Base-by-base conservation (phyloP, 2,329 filamentous ascomycete species). In the Fusarium pseudonygamai region DNA sequence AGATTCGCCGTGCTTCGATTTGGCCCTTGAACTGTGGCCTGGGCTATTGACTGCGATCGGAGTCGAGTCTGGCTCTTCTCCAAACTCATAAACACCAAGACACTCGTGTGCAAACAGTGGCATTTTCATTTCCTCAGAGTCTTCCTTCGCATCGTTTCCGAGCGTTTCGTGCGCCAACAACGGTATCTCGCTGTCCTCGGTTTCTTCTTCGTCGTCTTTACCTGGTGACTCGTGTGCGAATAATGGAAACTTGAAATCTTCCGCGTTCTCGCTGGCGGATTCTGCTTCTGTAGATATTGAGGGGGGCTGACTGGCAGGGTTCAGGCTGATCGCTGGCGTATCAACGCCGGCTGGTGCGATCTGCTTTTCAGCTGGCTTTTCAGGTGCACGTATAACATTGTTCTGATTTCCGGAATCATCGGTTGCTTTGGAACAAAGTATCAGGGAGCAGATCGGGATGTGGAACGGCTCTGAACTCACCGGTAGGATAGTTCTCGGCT, bases 401-500 rank as follows among this genome's bases (percentile, higher is more conserved):
- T 89, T 89, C 63, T 80, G 77, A 64, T 87, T 88, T 15, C 87
- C 87, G 30, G 78, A 75, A 12, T 78, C 78, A 69, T 88, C 87
- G 58, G 80, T 82, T 32, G 80, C 83, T 80, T 47, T 43, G 24
- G 28, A 26, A 18, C 32, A 30, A 46, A 37, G 57, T 53, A 60
- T 74, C 32, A 74, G 64, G 61, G 28, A 34, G 32, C 34, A 22
- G 15, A 15, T 39, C 12, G 26, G 49, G 16, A 37, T 36, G 34
- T 14, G n/a, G 22, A 43, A 36, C n/a, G 24, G 26, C 18, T 18
- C 39, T 37, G 52, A 42, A 69, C 85, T 73, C 84, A 93, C 91
- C 86, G 61, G 85, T 90, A 20, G 89, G 87, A 60, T 86, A 85
- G 49, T 84, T 84, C 65, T 93, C 90, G 74, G 94, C 89, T 50